Percentiles rank a stretch among this genome's conserved stretches.
Conservation (phyloP, 352 stramenopile species). For the Globisporangium yorkense region DNA sequence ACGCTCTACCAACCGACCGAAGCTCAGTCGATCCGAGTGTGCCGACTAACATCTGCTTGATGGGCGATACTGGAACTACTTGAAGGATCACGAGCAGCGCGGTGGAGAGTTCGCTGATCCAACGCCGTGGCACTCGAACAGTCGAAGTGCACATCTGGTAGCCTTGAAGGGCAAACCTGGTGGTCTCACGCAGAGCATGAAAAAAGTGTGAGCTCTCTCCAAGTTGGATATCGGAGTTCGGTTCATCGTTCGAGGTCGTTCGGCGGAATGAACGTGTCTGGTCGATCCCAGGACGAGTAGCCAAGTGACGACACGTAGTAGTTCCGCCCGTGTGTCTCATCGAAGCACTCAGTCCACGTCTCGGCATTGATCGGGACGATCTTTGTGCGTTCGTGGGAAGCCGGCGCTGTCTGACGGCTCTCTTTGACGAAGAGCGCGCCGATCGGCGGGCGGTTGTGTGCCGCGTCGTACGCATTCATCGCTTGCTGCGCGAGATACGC, state of each 20-base stretch:
- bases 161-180: no score
- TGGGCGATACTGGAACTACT: no score
- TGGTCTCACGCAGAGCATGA: no score
- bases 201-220: no score
- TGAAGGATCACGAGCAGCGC: no score
- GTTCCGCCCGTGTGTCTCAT: slow-evolving; percentile 11
- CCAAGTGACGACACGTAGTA: slow-evolving; percentile 32
- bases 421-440: slow-evolving; percentile 9
- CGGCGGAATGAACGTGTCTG: not conserved
- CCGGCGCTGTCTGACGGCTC: not conserved
- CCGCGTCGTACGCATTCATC: slow-evolving; percentile 1
- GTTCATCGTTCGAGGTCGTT: not conserved
- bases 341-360: slow-evolving; percentile 26
- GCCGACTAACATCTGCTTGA: no score
- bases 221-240: no score
- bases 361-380: slow-evolving; percentile 19
- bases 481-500: slow-evolving; percentile 7
- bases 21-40: no score
- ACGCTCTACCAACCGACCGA: no score
- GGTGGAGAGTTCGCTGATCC: no score
- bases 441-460: not conserved
- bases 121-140: no score
- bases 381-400: slow-evolving; percentile 9
- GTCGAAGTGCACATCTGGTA: no score
- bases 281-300: slow-evolving; percentile 21